These are phyloP conservation scores for Pseudozyma pruni DNA, from an alignment of 1,284 basidiomycete species.

Conservation along the genomic window DNA sequence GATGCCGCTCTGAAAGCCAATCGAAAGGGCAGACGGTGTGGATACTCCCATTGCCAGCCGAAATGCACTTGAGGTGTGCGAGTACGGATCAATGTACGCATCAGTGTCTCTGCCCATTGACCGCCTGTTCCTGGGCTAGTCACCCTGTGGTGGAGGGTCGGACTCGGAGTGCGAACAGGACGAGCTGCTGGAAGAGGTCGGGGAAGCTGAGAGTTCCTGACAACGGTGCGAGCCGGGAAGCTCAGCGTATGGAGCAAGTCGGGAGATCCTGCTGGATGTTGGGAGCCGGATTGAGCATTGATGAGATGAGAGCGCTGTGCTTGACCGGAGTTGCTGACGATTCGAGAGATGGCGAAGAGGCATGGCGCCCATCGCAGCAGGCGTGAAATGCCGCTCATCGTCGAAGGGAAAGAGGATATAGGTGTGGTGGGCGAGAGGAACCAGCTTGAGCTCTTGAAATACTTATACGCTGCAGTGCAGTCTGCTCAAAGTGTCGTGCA, in stretches of 20 bases:
- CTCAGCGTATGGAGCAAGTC: conserved; percentile 23
- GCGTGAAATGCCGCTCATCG: conserved; percentile 30
- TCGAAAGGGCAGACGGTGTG: conserved; percentile 7
- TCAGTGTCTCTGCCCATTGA: too few relatives aligned
- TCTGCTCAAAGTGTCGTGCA: too few relatives aligned
- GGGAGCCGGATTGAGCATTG: conserved; percentile 8
- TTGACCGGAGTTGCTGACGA: conserved; percentile 8
- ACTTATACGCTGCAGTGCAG: too few relatives aligned
- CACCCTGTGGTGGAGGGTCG: background rate
- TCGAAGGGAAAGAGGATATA: background rate
- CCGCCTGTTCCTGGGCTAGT: background rate
- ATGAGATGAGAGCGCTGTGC: conserved; percentile 12
- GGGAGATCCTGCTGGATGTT: background rate
- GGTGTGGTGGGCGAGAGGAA: background rate
- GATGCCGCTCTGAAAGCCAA: background rate
- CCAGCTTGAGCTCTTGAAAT: too few relatives aligned
- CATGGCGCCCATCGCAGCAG: conserved; percentile 27
- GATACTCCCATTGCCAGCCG: conserved; percentile 25
- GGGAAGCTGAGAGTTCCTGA: too few relatives aligned
- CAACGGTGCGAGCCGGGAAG: conserved; percentile 25
- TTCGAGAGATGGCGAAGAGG: conserved; percentile 24
- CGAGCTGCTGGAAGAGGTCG: background rate
- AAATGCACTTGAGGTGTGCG: background rate
- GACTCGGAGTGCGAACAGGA: background rate
- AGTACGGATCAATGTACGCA: background rate